phyloP scores from a whole-genome alignment of 2,329 filamentous ascomycete species.

The Fusarium paranaense region DNA sequence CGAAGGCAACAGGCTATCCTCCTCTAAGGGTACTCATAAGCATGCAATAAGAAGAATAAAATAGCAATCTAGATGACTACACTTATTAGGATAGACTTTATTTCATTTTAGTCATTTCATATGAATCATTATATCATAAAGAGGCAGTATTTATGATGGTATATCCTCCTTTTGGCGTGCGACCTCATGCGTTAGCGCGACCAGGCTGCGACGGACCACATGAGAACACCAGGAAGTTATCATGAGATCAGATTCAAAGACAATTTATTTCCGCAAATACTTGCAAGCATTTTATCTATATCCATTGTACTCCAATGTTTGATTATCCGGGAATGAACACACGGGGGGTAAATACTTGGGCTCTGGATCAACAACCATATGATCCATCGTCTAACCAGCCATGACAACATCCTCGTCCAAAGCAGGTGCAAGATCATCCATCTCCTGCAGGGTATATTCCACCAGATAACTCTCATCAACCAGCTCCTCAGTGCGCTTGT shows the following conservation, averaged over 20 bases:
- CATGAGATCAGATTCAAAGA: not conserved
- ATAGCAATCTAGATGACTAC: not conserved
- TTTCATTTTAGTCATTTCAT: not conserved
- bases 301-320: slow-evolving; percentile 31
- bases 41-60: not conserved
- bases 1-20: not conserved
- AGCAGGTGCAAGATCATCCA: slow-evolving; percentile 77
- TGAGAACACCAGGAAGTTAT: not conserved
- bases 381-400: slow-evolving; percentile 46
- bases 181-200: not conserved
- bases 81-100: not conserved
- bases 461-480: slow-evolving; percentile 95
- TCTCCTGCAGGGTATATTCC: slow-evolving; percentile 92
- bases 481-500: slow-evolving; percentile 87
- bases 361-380: slow-evolving; percentile 12
- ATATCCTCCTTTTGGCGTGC: not conserved
- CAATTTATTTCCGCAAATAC: not conserved
- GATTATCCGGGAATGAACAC: slow-evolving; percentile 18
- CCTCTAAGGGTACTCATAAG: not conserved
- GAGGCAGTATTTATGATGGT: not conserved
- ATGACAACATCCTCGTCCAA: slow-evolving; percentile 57
- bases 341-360: slow-evolving; percentile 1
- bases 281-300: slow-evolving; percentile 31
- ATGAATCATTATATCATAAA: not conserved
- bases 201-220: not conserved